These are phyloP conservation scores for Linnemannia zychae DNA, from an alignment of 192 early-diverging fungal species.

Conservation along the genomic window DNA sequence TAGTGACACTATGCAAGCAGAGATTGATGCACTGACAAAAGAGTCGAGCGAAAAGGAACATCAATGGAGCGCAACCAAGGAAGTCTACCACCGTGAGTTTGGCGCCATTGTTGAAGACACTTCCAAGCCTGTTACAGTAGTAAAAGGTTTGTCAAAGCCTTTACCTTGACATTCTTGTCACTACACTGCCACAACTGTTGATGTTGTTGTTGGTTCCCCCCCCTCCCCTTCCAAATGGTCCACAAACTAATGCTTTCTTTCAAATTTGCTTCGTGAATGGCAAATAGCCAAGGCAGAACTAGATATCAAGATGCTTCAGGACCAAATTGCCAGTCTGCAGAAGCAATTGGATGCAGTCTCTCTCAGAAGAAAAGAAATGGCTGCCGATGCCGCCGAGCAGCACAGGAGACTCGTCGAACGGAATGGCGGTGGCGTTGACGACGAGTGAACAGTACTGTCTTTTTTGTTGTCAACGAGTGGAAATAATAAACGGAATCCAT, in stretches of 20 bases:
- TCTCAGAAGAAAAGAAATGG: conserved; percentile 48
- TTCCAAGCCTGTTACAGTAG: conserved; percentile 19
- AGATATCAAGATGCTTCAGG: conserved; percentile 44
- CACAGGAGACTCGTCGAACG: conserved; percentile 28
- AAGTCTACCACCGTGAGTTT: conserved; percentile 48
- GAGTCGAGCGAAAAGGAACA: conserved; percentile 23
- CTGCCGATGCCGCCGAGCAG: conserved; percentile 41
- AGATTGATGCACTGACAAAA: conserved; percentile 24
- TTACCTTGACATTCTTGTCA: too few species aligned
- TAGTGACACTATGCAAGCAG: conserved; percentile 19
- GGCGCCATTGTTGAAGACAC: conserved; percentile 31
- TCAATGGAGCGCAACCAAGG: conserved; percentile 51
- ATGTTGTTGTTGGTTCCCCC: too few species aligned
- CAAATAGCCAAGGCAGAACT: conserved; percentile 35
- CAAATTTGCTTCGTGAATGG: neutral
- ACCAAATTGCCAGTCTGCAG: conserved; percentile 46
- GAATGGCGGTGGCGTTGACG: conserved; percentile 9
- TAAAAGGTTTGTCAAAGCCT: conserved; percentile 16
- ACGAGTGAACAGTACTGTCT: neutral
- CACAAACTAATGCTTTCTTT: too few species aligned
- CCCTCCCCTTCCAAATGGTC: too few species aligned
- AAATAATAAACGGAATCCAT: neutral
- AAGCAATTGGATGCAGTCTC: conserved; percentile 48
- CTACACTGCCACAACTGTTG: neutral
- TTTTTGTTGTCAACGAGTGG: neutral